Evolutionary conservation across 1,284 basidiomycete species (phyloP).

Genomic region (Filobasidium uniguttulatum): DNA sequence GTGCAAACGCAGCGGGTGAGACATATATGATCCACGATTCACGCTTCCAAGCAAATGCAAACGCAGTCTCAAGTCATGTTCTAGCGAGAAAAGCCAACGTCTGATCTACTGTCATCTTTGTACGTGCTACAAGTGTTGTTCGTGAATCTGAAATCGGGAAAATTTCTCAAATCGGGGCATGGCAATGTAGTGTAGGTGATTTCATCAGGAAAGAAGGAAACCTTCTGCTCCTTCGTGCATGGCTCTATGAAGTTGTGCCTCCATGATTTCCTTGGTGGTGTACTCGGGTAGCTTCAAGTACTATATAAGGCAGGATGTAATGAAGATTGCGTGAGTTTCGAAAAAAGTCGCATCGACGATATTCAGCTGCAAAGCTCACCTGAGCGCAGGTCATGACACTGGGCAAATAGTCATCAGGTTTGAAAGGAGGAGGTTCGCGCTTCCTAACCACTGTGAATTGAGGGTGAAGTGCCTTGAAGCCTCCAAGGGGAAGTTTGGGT

Average conservation of each 20-base stretch:
- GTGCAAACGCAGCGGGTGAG: too few relatives aligned
- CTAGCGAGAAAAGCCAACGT: too few relatives aligned
- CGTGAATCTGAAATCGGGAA: too few relatives aligned
- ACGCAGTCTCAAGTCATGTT: too few relatives aligned
- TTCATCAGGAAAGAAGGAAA: constrained; percentile 89
- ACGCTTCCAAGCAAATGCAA: too few relatives aligned
- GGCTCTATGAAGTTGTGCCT: constrained; percentile 61
- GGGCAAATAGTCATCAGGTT: constrained; percentile 87
- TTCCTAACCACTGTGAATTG: constrained; percentile 93
- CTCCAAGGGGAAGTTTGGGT: constrained; percentile 83
- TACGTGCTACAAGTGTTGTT: too few relatives aligned
- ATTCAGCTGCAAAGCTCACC: constrained; percentile 20
- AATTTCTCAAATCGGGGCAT: too few relatives aligned
- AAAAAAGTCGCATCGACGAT: not conserved
- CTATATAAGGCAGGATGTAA: constrained; percentile 16
- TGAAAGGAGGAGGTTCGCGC: constrained; percentile 57
- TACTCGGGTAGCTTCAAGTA: constrained; percentile 91
- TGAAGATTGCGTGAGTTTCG: not conserved
- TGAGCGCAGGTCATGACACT: constrained; percentile 99
- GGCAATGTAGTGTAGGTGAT: not conserved
- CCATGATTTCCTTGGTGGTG: constrained; percentile 65
- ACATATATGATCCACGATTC: too few relatives aligned
- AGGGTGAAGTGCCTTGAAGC: constrained; percentile 89
- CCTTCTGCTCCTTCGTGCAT: constrained; percentile 83
- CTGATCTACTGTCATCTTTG: too few relatives aligned